phyloP scores from a whole-genome alignment of 768 basidiomycete species.

The Trametes cinnabarina region DNA sequence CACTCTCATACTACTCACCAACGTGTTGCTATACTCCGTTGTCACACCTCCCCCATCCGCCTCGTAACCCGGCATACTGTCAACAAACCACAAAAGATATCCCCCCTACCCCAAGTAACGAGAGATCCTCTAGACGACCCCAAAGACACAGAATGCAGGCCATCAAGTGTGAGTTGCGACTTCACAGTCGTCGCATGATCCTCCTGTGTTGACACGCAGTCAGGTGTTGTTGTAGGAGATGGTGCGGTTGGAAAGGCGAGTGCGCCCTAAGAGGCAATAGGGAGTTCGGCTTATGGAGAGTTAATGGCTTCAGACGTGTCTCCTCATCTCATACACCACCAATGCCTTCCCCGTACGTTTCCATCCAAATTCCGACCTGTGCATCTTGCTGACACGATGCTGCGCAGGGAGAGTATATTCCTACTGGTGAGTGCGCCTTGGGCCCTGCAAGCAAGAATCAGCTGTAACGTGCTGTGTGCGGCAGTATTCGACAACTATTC shows the following conservation, averaged over 20 bases:
- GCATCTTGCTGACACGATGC: slow-evolving; percentile 1
- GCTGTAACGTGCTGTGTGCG: background rate
- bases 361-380: background rate
- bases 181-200: background rate
- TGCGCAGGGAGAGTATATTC: slow-evolving; percentile 89
- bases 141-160: slow-evolving; percentile 65
- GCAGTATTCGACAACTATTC: slow-evolving; percentile 98
- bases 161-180: slow-evolving; percentile 74
- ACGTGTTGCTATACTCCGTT: slow-evolving; percentile 12
- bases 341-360: slow-evolving; percentile 88
- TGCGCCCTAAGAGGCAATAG: slow-evolving; percentile 16
- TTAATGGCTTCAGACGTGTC: slow-evolving; percentile 71
- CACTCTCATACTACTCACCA: slow-evolving; percentile 1
- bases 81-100: slow-evolving; percentile 6
- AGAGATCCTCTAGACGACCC: slow-evolving; percentile 23
- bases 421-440: slow-evolving; percentile 61
- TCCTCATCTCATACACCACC: slow-evolving; percentile 99
- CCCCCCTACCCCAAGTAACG: slow-evolving; percentile 14
- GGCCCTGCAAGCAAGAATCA: slow-evolving; percentile 11
- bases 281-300: slow-evolving; percentile 23
- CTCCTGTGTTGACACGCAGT: slow-evolving; percentile 17
- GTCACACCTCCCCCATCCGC: slow-evolving; percentile 9
- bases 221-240: slow-evolving; percentile 98
- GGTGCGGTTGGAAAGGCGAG: slow-evolving; percentile 97
- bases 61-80: background rate